These are phyloP conservation scores for Lonicera japonica DNA, from an alignment of 129 eudicot species.

Conservation along the genomic window DNA sequence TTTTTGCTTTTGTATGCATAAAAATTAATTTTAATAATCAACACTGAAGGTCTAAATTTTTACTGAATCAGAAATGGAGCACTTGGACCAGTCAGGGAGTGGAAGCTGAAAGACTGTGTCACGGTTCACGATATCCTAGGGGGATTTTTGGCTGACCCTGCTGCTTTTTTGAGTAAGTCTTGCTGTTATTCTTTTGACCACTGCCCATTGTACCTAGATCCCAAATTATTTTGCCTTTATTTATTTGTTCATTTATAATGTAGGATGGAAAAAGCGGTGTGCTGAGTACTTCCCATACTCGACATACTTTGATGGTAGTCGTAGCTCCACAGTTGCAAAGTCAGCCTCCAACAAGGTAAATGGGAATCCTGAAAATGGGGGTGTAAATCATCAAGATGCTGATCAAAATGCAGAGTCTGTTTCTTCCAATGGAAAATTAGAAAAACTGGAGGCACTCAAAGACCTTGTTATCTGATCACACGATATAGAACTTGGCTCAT, in stretches of 20 bases:
- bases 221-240: too few species aligned
- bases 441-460: constrained; percentile 56
- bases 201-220: neutral
- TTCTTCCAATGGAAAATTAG: constrained; percentile 60
- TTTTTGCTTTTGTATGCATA: too few species aligned
- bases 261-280: constrained; percentile 83
- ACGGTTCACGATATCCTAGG: constrained; percentile 69
- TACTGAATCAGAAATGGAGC: constrained; percentile 41
- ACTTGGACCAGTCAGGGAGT: constrained; percentile 34
- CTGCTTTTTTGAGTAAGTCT: constrained; percentile 80
- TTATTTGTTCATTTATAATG: too few species aligned
- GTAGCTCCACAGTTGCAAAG: constrained; percentile 35
- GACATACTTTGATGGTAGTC: constrained; percentile 67
- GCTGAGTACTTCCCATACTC: constrained; percentile 83
- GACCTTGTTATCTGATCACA: constrained; percentile 41
- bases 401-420: constrained; percentile 8
- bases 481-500: neutral
- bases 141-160: constrained; percentile 44
- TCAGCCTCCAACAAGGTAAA: constrained; percentile 18
- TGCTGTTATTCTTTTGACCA: too few species aligned
- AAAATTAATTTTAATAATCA: neutral
- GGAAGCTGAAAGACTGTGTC: constrained; percentile 76
- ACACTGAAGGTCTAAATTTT: neutral
- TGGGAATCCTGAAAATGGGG: constrained; percentile 45
- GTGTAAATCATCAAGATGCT: constrained; percentile 6